Percentiles rank a stretch among this genome's conserved stretches.
phyloP scores from a whole-genome alignment of 371 early-diverging fungal species.

The Zancudomyces culisetae region DNA sequence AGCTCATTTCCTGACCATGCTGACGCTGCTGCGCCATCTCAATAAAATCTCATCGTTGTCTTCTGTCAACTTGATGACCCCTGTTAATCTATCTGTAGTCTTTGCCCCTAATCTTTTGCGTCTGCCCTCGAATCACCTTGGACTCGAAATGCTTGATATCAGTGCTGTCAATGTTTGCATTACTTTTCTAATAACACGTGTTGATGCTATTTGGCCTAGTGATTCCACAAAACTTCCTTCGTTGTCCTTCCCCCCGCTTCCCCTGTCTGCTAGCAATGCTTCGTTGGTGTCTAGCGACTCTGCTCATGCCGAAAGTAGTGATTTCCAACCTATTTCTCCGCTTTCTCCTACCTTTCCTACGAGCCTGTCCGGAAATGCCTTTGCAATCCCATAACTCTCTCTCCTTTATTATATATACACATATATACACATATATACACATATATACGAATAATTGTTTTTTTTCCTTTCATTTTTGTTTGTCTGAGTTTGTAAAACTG shows the following conservation, averaged over 20 bases:
- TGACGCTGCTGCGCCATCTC: conserved; percentile 39
- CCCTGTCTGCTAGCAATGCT: too few species aligned
- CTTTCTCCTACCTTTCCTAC: too few species aligned
- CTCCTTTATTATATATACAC: too few species aligned
- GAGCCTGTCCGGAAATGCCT: too few species aligned
- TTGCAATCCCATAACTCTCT: too few species aligned
- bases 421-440: too few species aligned
- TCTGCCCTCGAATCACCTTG: conserved; percentile 29
- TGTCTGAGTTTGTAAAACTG: too few species aligned
- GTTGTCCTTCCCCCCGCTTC: not conserved
- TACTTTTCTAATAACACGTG: conserved; percentile 39
- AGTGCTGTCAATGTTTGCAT: conserved; percentile 47
- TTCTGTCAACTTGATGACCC: conserved; percentile 61
- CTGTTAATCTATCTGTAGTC: conserved; percentile 75
- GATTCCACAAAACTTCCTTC: conserved; percentile 1
- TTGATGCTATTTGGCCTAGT: conserved; percentile 24
- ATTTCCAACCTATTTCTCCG: too few species aligned
- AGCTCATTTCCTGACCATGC: conserved; percentile 34
- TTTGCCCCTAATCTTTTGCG: conserved; percentile 85
- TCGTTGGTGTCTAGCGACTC: too few species aligned
- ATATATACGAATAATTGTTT: too few species aligned
- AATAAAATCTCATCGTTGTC: conserved; percentile 31
- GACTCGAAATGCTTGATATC: conserved; percentile 58
- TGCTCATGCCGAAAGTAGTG: too few species aligned
- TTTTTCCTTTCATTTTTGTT: too few species aligned